A percentile compares a stretch with the other conserved stretches of the same genome.
phyloP scores from a whole-genome alignment of 2,329 filamentous ascomycete genomes.

The Hirsutella minnesotensis region DNA sequence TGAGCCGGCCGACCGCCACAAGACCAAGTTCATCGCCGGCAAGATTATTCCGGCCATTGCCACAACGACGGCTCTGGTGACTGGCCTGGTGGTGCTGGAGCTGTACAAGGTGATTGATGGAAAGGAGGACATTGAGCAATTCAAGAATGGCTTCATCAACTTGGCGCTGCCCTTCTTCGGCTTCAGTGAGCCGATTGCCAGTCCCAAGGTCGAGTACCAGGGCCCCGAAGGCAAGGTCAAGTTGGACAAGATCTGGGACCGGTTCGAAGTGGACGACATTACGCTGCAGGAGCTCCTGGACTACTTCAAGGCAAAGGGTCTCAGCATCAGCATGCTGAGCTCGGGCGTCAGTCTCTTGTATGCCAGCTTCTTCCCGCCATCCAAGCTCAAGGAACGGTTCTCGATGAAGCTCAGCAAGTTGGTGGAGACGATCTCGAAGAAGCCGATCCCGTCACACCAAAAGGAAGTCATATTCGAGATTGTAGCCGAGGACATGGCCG shows the following conservation, averaged over 20 bases:
- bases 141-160: slow-evolving; percentile 99
- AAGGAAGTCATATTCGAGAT: slow-evolving; percentile 96
- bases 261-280: slow-evolving; percentile 82
- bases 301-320: slow-evolving; percentile 67
- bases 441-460: slow-evolving; percentile 80
- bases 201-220: slow-evolving; percentile 82
- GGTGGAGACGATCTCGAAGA: slow-evolving; percentile 82
- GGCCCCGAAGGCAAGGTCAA: slow-evolving; percentile 67
- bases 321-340: slow-evolving; percentile 85
- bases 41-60: slow-evolving; percentile 99
- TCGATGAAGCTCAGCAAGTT: slow-evolving; percentile 77
- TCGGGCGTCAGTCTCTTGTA: slow-evolving; percentile 95
- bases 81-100: slow-evolving; percentile 83
- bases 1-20: slow-evolving; percentile 80
- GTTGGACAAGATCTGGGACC: slow-evolving; percentile 96
- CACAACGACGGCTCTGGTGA: slow-evolving; percentile 91
- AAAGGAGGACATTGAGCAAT: slow-evolving; percentile 93
- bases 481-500: slow-evolving; percentile 76
- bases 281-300: slow-evolving; percentile 75
- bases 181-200: slow-evolving; percentile 92
- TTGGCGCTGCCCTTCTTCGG: slow-evolving; percentile 93
- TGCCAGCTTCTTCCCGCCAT: slow-evolving; percentile 76
- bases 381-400: slow-evolving; percentile 71
- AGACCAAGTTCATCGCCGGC: slow-evolving; percentile 98
- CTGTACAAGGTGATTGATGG: slow-evolving; percentile 94